Base-by-base conservation (phyloP, 73 alveolate genomes). In the Paramecium primaurelia region DNA sequence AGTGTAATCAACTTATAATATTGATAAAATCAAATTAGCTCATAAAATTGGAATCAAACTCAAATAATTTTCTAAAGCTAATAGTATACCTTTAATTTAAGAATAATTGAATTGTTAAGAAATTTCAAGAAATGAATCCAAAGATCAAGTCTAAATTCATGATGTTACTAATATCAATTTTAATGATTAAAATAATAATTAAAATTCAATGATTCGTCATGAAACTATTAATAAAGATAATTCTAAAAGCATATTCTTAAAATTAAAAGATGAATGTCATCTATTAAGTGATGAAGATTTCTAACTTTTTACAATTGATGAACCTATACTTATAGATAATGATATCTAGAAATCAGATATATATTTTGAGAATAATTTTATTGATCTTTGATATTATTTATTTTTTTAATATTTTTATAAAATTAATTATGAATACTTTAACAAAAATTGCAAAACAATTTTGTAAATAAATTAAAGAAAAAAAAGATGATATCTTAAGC, bases 1-100 rank as follows among this genome's bases (percentile, higher is more conserved):
- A 37, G 22, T 73, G 0, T 73, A 73, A 73, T 73, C 87, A 16
- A 37, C 34, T 0, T 73, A 73, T 8, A 44, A 73, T 73, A 4
- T 14, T 12, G 59, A 73, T 12, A 22, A 37, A 73, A 34, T 73
- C 5, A 37, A 73, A 38, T 37, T 37, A 40, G 87, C 87, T 73
- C 87, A 73, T 40, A 73, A 37, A 30, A 73, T 73, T n/a, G 87
- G 87, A 36, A 73, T 73, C 3, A 73, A 73, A 73, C 37, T 73
- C 2, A 73, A 11, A 20, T 16, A 73, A 37, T 73, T 73, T 38
- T 12, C 42, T 4, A 64, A 64, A 28, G 11, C 30, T 64, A 59
- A 14, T 32, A 28, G 12, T 10, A 20, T 6, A 6, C 11, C 16
- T 28, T 32, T 28, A 32, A 14, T 32, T 64, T 9, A 64, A 64